phyloP scores from a whole-genome alignment of 345 rosid species.

The Eucalyptus leucophloia region DNA sequence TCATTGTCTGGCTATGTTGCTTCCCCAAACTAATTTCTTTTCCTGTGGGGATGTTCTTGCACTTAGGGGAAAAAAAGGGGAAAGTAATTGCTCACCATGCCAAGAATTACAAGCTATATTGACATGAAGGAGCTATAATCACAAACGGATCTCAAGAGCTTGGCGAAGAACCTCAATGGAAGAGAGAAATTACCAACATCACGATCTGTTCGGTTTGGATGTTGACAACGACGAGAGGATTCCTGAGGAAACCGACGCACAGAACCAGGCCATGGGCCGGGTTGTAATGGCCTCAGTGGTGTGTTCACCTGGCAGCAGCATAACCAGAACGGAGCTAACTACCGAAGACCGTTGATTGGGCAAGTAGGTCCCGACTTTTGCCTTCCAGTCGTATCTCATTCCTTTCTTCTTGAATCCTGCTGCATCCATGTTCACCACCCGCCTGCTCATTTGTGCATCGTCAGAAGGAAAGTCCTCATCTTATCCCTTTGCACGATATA shows the following conservation, averaged over 20 bases:
- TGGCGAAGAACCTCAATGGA: no score
- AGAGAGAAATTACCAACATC: no score
- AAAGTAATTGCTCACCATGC: no score
- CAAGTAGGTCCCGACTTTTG: constrained; percentile 11
- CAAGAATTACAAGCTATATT: no score
- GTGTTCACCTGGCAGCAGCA: constrained; percentile 10
- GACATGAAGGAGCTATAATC: no score
- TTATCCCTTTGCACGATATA: neutral
- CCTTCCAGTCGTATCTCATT: constrained; percentile 30
- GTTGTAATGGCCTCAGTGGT: constrained; percentile 12
- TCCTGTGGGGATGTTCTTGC: no score
- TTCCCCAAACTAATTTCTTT: no score
- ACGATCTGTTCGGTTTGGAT: no score
- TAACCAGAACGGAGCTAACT: constrained; percentile 21
- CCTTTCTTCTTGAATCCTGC: constrained; percentile 14
- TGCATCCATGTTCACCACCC: constrained; percentile 3
- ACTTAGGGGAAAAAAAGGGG: no score
- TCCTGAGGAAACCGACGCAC: constrained; percentile 30
- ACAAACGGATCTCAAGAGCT: no score
- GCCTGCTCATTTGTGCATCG: constrained; percentile 30
- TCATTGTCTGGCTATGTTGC: no score
- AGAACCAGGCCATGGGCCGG: constrained; percentile 42
- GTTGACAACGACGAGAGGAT: no score
- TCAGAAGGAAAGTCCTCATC: neutral
- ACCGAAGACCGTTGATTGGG: constrained; percentile 16